Evolutionary conservation across 2,329 filamentous ascomycete genomes (phyloP).

Genomic region (Cercospora zeina): DNA sequence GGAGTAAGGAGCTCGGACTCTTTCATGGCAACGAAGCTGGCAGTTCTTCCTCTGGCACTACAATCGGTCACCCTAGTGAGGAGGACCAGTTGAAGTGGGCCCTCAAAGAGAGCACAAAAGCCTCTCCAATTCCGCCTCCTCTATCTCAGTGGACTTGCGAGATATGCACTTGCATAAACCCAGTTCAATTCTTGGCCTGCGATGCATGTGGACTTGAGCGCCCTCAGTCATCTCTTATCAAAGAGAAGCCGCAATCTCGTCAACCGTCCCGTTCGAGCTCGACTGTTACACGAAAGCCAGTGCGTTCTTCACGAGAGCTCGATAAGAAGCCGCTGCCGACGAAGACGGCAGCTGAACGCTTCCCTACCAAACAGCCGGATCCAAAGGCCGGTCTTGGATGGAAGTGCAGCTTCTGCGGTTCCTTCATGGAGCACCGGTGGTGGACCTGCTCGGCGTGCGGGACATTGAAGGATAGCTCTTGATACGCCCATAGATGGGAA

Average conservation of each 20-base stretch:
- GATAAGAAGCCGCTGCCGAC: neutral
- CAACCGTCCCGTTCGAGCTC: neutral
- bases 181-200: constrained; percentile 59
- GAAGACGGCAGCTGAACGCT: constrained; percentile 16
- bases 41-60: neutral
- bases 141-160: constrained; percentile 57
- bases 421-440: constrained; percentile 65
- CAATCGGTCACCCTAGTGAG: constrained; percentile 31
- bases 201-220: constrained; percentile 61
- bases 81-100: constrained; percentile 44
- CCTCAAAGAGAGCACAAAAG: constrained; percentile 37
- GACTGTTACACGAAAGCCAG: constrained; percentile 27
- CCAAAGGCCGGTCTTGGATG: constrained; percentile 56
- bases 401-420: constrained; percentile 59
- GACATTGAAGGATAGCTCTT: constrained; percentile 56
- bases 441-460: constrained; percentile 65
- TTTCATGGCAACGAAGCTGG: constrained; percentile 32
- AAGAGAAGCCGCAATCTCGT: constrained; percentile 21
- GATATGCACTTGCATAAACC: constrained; percentile 63
- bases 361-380: constrained; percentile 32
- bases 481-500: neutral
- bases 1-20: constrained; percentile 43
- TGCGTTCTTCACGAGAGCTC: constrained; percentile 12
- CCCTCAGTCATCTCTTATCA: constrained; percentile 44
- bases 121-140: neutral